phyloP scores from a whole-genome alignment of 495 filamentous ascomycete genomes.

The Trichodelitschia bisporula region DNA sequence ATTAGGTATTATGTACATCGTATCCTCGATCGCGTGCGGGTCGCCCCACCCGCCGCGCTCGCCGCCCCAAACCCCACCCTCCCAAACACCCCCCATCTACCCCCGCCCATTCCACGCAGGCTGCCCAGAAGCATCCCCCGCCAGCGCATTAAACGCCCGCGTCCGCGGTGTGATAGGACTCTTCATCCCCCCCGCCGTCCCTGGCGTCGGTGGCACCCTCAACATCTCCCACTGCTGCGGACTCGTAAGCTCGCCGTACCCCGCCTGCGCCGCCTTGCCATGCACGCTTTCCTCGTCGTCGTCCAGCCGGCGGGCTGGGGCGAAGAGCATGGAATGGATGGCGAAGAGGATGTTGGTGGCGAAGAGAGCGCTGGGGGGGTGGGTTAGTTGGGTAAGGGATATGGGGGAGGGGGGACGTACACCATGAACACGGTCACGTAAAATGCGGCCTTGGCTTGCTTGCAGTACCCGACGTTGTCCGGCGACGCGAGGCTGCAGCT shows the following conservation, averaged over 20 bases:
- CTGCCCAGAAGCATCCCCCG: too few relatives aligned
- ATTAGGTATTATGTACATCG: too few relatives aligned
- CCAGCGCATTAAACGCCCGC: conserved; percentile 16
- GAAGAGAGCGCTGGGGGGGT: background rate
- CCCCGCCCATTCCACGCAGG: too few relatives aligned
- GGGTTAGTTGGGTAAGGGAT: background rate
- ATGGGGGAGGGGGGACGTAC: conserved; percentile 23
- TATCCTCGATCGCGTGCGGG: too few relatives aligned
- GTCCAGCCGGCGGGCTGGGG: conserved; percentile 5
- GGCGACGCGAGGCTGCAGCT: conserved; percentile 39
- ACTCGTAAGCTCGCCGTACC: conserved; percentile 11
- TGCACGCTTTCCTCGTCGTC: conserved; percentile 9
- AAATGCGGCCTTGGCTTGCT: conserved; percentile 52
- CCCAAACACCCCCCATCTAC: too few relatives aligned
- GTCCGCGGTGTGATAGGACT: conserved; percentile 18
- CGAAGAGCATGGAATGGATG: conserved; percentile 9
- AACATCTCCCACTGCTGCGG: conserved; percentile 18
- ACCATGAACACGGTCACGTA: conserved; percentile 42
- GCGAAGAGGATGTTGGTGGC: conserved; percentile 11
- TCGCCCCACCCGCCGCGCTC: too few relatives aligned
- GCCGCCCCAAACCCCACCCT: too few relatives aligned
- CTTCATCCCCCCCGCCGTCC: background rate
- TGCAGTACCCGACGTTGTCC: conserved; percentile 38
- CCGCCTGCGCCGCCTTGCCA: conserved; percentile 11
- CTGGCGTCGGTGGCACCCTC: conserved; percentile 4